Evolutionary conservation across 2,329 filamentous ascomycete genomes (phyloP).

Genomic region (Fulvia fulva): DNA sequence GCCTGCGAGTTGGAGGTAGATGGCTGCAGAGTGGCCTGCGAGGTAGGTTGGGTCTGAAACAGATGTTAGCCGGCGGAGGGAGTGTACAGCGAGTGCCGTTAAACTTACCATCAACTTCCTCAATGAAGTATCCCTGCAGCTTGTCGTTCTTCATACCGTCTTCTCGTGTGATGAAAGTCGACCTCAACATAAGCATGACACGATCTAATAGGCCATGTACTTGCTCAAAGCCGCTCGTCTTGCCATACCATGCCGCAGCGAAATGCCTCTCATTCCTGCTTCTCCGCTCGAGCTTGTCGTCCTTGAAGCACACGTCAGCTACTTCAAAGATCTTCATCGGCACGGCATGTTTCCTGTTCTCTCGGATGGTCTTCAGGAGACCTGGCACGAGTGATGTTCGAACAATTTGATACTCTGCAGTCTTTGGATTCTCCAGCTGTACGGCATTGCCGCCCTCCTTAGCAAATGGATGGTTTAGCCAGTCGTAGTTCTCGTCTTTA

Average conservation of each 20-base stretch:
- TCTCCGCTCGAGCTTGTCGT: constrained; percentile 73
- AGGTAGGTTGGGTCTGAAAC: constrained; percentile 80
- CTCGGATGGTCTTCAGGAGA: constrained; percentile 85
- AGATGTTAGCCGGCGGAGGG: not conserved
- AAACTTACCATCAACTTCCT: constrained; percentile 71
- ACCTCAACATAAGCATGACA: constrained; percentile 85
- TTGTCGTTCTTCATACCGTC: constrained; percentile 58
- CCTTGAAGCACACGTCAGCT: constrained; percentile 88
- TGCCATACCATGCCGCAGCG: constrained; percentile 92
- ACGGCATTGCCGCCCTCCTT: constrained; percentile 80
- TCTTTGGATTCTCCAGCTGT: constrained; percentile 87
- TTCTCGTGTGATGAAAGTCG: constrained; percentile 72
- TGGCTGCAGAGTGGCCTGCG: constrained; percentile 78
- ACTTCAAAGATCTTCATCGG: constrained; percentile 93
- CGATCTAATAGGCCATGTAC: constrained; percentile 93
- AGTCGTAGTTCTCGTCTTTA: constrained; percentile 96
- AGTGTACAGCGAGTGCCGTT: not conserved
- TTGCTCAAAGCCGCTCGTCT: constrained; percentile 89
- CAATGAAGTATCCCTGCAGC: constrained; percentile 74
- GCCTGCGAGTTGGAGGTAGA: constrained; percentile 70
- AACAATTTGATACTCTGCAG: constrained; percentile 87
- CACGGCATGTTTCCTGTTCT: constrained; percentile 84
- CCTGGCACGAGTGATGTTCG: constrained; percentile 82
- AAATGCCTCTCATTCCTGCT: constrained; percentile 92
- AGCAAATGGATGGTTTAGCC: constrained; percentile 65